Percentiles rank a stretch among this genome's conserved stretches.
Evolutionary conservation across 371 early-diverging fungal genomes (phyloP).

Genomic region (Mucor indicus): DNA sequence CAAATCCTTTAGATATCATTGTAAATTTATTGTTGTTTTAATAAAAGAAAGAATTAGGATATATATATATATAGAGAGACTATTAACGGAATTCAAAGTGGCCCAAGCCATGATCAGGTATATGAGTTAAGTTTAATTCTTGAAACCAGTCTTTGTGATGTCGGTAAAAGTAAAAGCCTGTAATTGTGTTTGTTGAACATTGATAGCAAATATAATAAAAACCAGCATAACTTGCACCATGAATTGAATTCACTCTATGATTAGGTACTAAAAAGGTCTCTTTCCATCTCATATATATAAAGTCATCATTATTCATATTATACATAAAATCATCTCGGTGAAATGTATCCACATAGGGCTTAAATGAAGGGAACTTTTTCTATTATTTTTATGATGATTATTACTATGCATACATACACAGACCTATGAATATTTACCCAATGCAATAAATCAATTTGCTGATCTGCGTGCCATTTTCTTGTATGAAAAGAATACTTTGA

Average conservation of each 20-base stretch:
- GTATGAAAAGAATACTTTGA: constrained; percentile 75
- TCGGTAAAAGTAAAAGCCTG: constrained; percentile 81
- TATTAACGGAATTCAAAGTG: constrained; percentile 61
- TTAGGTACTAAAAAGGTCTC: constrained; percentile 95
- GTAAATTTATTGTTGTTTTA: neutral
- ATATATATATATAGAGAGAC: neutral
- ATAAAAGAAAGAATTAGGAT: neutral
- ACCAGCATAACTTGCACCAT: constrained; percentile 93
- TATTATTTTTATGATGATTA: neutral
- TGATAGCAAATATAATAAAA: constrained; percentile 93
- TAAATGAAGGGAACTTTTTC: constrained; percentile 42
- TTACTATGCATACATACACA: neutral
- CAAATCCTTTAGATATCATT: constrained; percentile 61
- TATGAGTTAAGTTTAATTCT: constrained; percentile 69
- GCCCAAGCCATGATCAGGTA: constrained; percentile 41
- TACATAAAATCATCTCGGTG: constrained; percentile 65
- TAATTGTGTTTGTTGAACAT: constrained; percentile 70
- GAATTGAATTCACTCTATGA: constrained; percentile 78
- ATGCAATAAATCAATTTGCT: constrained; percentile 68
- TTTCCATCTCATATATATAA: constrained; percentile 96
- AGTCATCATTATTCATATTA: constrained; percentile 65
- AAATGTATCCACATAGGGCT: constrained; percentile 54
- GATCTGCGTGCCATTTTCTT: constrained; percentile 82
- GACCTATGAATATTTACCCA: constrained; percentile 58
- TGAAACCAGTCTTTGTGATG: constrained; percentile 75